Base-by-base conservation (phyloP, 1,284 basidiomycete genomes). In the Moniliophthora roreri region DNA sequence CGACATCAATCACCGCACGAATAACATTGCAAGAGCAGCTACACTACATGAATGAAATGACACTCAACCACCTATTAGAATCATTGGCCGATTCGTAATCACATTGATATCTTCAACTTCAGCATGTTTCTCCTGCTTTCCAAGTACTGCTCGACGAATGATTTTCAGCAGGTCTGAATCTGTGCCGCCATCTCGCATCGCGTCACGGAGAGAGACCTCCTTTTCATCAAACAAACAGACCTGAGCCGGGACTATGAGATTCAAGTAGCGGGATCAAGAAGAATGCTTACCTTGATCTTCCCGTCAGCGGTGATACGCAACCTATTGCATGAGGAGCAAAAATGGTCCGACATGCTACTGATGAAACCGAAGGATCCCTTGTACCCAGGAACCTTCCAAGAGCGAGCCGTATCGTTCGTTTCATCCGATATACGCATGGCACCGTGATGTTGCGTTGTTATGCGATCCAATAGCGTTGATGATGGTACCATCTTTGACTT, bases 341-440 rank as follows among this genome's bases (percentile, higher is more conserved):
- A 94, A 69, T 94, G 91, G 67, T 95, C 91, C 26, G 91, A 93
- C 91, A 93, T 93, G 72, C 87, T 90, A 62, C 87, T 91, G 65
- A 95, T 95, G 72, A 95, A 93, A 8, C 92, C 92, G 62, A 95
- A 80, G 60, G 77, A 85, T 32, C 93, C 93, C 54, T 63, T 63
- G 64, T 87, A 81, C 3, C 88, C 89, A 1, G 86, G 88, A 49
- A 94, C 81, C 56, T 75, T 72, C 79, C 87, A 95, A 34, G 84
- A 86, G 47, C 91, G 84, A 18, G 90, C 89, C 7, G 92, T 94
- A 62, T 93, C 90, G 62, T 90, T 91, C 34, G 81, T 70, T 56
- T 89, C 82, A 55, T 89, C 84, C 18, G 78, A 64, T n/a, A 79
- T 76, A 48, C 85, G 83, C 24, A 66, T 61, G 16, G 85, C 66